Evolutionary conservation across 2,329 filamentous ascomycete genomes (phyloP).

Genomic region (Pseudopyricularia cyperi): DNA sequence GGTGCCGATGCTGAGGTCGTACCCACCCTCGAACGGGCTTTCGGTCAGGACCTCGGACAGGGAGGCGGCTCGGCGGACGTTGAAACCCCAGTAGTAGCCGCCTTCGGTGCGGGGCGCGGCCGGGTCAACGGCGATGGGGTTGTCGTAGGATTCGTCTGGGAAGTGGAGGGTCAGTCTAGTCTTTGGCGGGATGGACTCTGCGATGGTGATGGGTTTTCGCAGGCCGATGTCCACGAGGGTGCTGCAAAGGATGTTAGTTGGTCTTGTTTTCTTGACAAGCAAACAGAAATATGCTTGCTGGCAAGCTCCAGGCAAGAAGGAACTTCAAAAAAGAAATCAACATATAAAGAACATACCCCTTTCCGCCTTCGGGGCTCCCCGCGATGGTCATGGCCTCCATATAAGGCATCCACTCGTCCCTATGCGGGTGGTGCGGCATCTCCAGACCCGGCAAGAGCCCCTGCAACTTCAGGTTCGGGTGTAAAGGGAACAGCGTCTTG

Average conservation of each 20-base stretch:
- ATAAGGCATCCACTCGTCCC: slow-evolving; percentile 66
- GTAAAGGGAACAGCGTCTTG: slow-evolving; percentile 60
- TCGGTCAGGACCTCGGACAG: slow-evolving; percentile 69
- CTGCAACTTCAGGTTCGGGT: slow-evolving; percentile 63
- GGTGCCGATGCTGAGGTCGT: slow-evolving; percentile 72
- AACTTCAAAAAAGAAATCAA: not conserved
- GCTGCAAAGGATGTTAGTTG: slow-evolving; percentile 15
- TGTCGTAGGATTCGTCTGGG: slow-evolving; percentile 26
- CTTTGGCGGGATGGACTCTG: slow-evolving; percentile 50
- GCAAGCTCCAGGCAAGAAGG: not conserved
- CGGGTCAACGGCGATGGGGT: slow-evolving; percentile 52
- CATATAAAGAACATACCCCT: slow-evolving; percentile 17
- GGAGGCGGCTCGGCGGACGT: slow-evolving; percentile 49
- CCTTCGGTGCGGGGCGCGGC: slow-evolving; percentile 56
- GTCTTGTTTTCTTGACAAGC: too few relatives aligned
- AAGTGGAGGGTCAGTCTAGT: slow-evolving; percentile 65
- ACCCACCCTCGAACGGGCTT: slow-evolving; percentile 60
- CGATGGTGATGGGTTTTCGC: slow-evolving; percentile 40
- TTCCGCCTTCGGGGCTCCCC: slow-evolving; percentile 24
- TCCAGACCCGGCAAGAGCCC: slow-evolving; percentile 66
- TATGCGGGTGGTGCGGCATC: slow-evolving; percentile 71
- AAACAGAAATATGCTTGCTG: too few relatives aligned
- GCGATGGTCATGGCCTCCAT: slow-evolving; percentile 61
- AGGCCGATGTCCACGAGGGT: slow-evolving; percentile 47
- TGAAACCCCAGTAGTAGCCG: slow-evolving; percentile 83